A percentile compares a stretch with the other conserved stretches of the same genome.
These are phyloP conservation scores for Rutstroemia sp. DNA, from an alignment of 2,329 filamentous ascomycete species.

Conservation along the genomic window DNA sequence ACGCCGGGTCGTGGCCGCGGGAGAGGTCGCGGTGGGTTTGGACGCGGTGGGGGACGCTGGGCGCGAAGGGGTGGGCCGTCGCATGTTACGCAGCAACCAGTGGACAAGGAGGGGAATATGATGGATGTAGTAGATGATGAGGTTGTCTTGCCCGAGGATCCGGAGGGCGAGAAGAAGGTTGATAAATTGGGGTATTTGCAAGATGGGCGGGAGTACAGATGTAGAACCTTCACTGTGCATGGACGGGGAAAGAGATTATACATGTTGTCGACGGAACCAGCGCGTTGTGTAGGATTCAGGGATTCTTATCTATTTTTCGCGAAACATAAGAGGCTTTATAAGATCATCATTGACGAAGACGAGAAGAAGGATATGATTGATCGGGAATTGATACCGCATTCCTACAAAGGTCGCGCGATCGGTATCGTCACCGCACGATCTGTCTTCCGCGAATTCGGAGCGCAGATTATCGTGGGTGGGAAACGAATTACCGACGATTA, in stretches of 20 bases:
- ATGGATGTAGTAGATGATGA: conserved; percentile 90
- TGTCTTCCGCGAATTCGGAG: conserved; percentile 94
- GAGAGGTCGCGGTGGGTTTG: conserved; percentile 53
- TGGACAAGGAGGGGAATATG: conserved; percentile 90
- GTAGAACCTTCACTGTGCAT: conserved; percentile 86
- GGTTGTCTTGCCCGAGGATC: conserved; percentile 77
- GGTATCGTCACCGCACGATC: conserved; percentile 94
- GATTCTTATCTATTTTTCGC: conserved; percentile 99
- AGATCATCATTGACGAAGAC: conserved; percentile 97
- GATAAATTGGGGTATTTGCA: conserved; percentile 79
- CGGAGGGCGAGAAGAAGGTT: conserved; percentile 87
- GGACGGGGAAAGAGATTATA: conserved; percentile 81
- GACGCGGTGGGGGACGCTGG: conserved; percentile 57
- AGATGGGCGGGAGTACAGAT: conserved; percentile 85
- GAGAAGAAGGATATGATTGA: conserved; percentile 96
- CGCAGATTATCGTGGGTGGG: conserved; percentile 87
- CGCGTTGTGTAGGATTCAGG: conserved; percentile 91
- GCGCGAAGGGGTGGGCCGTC: conserved; percentile 58
- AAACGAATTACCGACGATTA: conserved; percentile 86
- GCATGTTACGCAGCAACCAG: conserved; percentile 73
- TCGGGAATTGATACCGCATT: conserved; percentile 90
- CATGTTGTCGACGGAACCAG: conserved; percentile 97
- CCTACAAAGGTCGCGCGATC: conserved; percentile 96
- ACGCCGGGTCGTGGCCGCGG: conserved; percentile 46
- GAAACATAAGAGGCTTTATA: conserved; percentile 92